A percentile compares a stretch with the other conserved stretches of the same genome.
Conservation (phyloP, 176 grass and related monocot species). For the Raddia guianensis region DNA sequence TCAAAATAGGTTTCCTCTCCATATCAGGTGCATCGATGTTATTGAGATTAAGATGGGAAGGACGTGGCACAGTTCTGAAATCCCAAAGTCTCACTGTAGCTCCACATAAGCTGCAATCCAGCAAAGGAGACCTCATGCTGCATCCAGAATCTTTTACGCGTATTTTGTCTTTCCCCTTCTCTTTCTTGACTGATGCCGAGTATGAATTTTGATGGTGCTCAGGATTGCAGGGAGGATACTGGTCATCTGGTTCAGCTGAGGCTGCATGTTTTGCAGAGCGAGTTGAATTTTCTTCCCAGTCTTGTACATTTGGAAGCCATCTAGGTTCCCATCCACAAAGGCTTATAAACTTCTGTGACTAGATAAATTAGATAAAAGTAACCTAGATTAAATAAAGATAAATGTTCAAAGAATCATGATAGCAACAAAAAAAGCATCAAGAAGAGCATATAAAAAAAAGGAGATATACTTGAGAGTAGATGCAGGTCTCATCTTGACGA, state of each 20-base stretch:
- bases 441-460: constrained; percentile 30
- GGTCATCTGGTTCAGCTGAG: constrained; percentile 51
- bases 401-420: constrained; percentile 32
- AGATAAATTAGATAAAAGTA: constrained; percentile 53
- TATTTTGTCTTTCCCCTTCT: constrained; percentile 78
- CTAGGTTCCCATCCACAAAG: constrained; percentile 99
- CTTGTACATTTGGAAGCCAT: constrained; percentile 98
- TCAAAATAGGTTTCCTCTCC: constrained; percentile 58
- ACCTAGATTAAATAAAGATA: constrained; percentile 51
- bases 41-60: constrained; percentile 65
- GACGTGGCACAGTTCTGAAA: constrained; percentile 66
- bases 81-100: constrained; percentile 90
- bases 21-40: constrained; percentile 57
- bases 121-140: constrained; percentile 86
- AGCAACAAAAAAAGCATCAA: constrained; percentile 28
- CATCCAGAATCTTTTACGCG: constrained; percentile 62
- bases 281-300: constrained; percentile 97
- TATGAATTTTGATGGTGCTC: constrained; percentile 53
- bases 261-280: constrained; percentile 72
- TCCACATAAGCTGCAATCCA: constrained; percentile 97
- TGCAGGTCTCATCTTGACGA: constrained; percentile 61
- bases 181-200: constrained; percentile 73
- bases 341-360: constrained; percentile 97
- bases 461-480: constrained; percentile 77
- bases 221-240: constrained; percentile 44